Conservation (phyloP, 2,329 filamentous ascomycete genomes). For the Cephalotrichum gorgonifer region DNA sequence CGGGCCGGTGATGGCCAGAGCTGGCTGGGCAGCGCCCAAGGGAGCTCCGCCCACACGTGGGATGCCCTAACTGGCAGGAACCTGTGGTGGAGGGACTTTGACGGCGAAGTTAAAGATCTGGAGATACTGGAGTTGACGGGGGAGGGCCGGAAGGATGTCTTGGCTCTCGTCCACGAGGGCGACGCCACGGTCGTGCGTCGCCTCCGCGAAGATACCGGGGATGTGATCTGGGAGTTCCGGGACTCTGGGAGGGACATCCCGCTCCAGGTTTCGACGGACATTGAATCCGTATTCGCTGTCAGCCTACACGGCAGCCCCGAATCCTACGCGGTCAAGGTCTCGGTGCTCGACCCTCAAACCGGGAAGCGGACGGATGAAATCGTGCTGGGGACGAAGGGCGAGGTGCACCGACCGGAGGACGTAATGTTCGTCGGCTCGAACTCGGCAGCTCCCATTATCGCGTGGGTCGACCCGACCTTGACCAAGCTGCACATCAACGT, state of each 20-base stretch:
- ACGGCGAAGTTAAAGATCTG: slow-evolving; percentile 53
- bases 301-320: slow-evolving; percentile 60
- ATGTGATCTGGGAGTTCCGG: slow-evolving; percentile 58
- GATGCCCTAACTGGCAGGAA: slow-evolving; percentile 71
- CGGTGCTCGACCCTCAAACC: slow-evolving; percentile 59
- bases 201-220: slow-evolving; percentile 62
- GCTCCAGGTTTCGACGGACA: slow-evolving; percentile 63
- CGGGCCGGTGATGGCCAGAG: slow-evolving; percentile 71
- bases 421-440: slow-evolving; percentile 69
- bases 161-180: slow-evolving; percentile 56
- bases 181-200: slow-evolving; percentile 53
- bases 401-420: slow-evolving; percentile 53
- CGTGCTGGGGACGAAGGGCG: slow-evolving; percentile 61
- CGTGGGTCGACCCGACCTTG: slow-evolving; percentile 57
- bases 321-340: slow-evolving; percentile 68
- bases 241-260: slow-evolving; percentile 60
- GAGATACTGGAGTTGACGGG: slow-evolving; percentile 68
- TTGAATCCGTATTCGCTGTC: slow-evolving; percentile 64
- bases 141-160: slow-evolving; percentile 54
- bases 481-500: slow-evolving; percentile 62
- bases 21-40: slow-evolving; percentile 64
- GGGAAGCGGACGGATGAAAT: slow-evolving; percentile 66
- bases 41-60: slow-evolving; percentile 66
- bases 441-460: slow-evolving; percentile 62
- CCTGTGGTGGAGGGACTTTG: slow-evolving; percentile 59